Evolutionary conservation across 176 grass and related monocot species (phyloP), one percentile per base, ranked within the genome.

Genomic region (Echinochloa phyllopogon): DNA sequence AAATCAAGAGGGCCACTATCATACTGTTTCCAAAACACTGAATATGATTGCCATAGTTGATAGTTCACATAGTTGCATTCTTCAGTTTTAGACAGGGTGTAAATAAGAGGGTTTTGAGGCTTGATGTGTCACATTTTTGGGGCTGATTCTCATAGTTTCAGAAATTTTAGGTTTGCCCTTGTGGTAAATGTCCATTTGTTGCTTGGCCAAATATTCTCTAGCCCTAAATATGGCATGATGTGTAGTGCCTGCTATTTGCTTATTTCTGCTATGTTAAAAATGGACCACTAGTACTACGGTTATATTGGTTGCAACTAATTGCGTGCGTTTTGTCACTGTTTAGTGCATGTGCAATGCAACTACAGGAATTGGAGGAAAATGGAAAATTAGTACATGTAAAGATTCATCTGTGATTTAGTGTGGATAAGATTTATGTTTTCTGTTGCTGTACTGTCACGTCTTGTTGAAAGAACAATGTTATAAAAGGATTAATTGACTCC

Each of bases 191-290:
- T 29, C 21, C 14, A 59, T 27, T 58, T 57, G 57, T 75, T 51
- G 21, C 38, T 41, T 80, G 15, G 20, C 58, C 66, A 73, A 61
- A n/a, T 61, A 86, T 48, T 79, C 72, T 80, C 33, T 63, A 73
- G 67, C 18, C 17, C 0, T 9, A 38, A 48, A 72, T 50, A 50
- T 48, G 44, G 6, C 43, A 14, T 49, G 44, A 50, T 73, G 39
- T 75, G 61, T 13, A 67, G 38, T 2, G 1, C 15, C 3, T 70
- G 20, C 50, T 67, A 48, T 85, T 66, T 87, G 6, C 69, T 23
- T 49, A 72, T 49, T 72, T 72, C 33, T 67, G 29, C 14, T 61
- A 58, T 69, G 53, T 85, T 45, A 39, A 38, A 48, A 13, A 25
- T 78, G 53, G n/a, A 9, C n/a, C 23, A 55, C 20, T 57, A n/a